Evolutionary conservation across 2,329 filamentous ascomycete genomes (phyloP), one percentile per base, ranked within the genome.

Genomic region (Epichloe elymi): DNA sequence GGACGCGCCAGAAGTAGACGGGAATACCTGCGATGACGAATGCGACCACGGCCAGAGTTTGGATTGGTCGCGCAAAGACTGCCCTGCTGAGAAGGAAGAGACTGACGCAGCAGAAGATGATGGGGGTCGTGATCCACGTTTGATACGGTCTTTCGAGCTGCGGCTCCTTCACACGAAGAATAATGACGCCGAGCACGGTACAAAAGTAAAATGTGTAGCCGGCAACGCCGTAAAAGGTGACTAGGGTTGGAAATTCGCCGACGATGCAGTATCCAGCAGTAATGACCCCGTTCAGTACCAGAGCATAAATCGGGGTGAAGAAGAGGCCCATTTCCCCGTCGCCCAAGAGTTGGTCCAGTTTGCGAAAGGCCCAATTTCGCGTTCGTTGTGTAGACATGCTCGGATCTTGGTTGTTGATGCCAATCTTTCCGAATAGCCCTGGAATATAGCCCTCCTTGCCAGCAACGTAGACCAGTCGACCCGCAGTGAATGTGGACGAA

Each of bases 191-290:
- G 0, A 98, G 78, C 0, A 98, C 93, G 0, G 91, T 94, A 51
- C 95, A 72, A 67, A 98, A 98, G 71, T 98, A 98, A 65, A 98
- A 98, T 0, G 88, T 88, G 66, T 98, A 98, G 14, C 90, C 90
- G 0, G 93, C 93, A 12, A 98, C 93, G 51, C 93, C 93, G 69
- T 97, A 97, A 65, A 98, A 98, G 0, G 93, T 97, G 52, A 97
- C 78, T 2, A 98, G 78, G 0, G 91, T 95, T 49, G 82, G 76
- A 64, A 98, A 97, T 65, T 95, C 88, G 67, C 93, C 93, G 5
- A 95, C 82, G 2, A 86, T 62, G 55, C 95, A 82, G 70, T 97
- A 98, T 1, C 77, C 70, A 3, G 78, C 70, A 1, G 88, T 95
- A 20, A 98, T 70, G 3, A 70, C 57, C 40, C 78, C 77, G 67